Evolutionary conservation across 176 grass and related monocot genomes (phyloP).

Genomic region (Ananas comosus): DNA sequence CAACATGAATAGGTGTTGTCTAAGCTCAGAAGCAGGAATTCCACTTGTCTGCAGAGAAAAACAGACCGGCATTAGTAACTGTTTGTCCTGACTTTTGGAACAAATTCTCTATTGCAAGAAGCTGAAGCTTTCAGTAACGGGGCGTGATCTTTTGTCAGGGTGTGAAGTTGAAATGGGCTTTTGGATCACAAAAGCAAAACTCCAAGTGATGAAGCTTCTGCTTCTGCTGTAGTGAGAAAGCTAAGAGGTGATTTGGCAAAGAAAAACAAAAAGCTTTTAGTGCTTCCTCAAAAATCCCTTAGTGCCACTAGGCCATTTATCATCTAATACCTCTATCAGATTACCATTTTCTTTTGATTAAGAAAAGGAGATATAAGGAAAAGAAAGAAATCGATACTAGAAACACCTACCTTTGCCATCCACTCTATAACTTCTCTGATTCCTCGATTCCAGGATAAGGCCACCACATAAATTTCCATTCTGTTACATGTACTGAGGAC

Average conservation of each 20-base stretch:
- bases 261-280: too few relatives aligned
- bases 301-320: background rate
- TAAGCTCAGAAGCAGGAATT: constrained; percentile 63
- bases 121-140: too few relatives aligned
- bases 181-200: too few relatives aligned
- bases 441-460: constrained; percentile 91
- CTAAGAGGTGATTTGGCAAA: too few relatives aligned
- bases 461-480: constrained; percentile 96
- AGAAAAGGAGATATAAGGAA: constrained; percentile 4
- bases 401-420: constrained; percentile 80
- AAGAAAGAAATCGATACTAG: constrained; percentile 11
- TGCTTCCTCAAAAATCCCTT: too few relatives aligned
- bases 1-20: constrained; percentile 78
- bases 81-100: background rate
- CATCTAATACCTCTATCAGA: background rate
- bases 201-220: too few relatives aligned
- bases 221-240: too few relatives aligned
- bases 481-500: constrained; percentile 98
- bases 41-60: constrained; percentile 56
- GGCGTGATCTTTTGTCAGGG: too few relatives aligned
- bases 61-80: constrained; percentile 10
- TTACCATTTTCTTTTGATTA: background rate
- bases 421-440: constrained; percentile 95
- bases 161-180: too few relatives aligned
- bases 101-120: background rate